Base-by-base conservation (phyloP, 257 asterid genomes). In the Fraxinus quadrangulata region DNA sequence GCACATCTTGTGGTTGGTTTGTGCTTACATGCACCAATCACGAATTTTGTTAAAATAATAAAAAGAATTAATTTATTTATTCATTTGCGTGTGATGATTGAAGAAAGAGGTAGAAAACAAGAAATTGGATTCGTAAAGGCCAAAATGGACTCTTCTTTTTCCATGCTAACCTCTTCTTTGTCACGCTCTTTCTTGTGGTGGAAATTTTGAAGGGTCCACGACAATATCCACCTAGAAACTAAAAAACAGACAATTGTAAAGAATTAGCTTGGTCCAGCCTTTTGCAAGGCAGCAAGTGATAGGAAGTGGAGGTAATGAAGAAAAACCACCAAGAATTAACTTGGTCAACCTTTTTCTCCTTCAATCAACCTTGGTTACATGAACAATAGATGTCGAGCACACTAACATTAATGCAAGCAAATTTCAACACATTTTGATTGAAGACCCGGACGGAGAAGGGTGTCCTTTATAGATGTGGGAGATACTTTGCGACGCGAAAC, bases 101-200 rank as follows among this genome's bases (percentile, higher is more conserved):
- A 61, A 21, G 67, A 61, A 61, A 61, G 31, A 23, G 34, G 36
- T 9, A 24, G 69, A 26, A 24, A 68, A 73, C 63, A 67, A 67
- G 21, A 68, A 59, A 28, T 39, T 39, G 73, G 61, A 72, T 69
- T 77, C 75, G 19, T 21, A 45, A 19, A 26, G 51, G 23, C 70
- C 80, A 76, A 76, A 42, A 47, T 76, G 24, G 75, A 68, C 31
- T 67, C 75, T 40, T 0, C 40, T 24, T 49, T n/a, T 19, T 19
- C 59, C 33, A 28, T 7, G 59, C 30, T 21, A 40, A 26, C n/a
- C 19, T 1, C 33, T 10, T 24, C 19, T 6, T 24, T 24, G 69
- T 63, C 69, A 63, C 69, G 12, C 69, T 9, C 11, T 39, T 70
- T 11, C 42, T 13, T 21, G 75, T 71, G 75, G 75, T 36, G 54